Evolutionary conservation across 768 basidiomycete species (phyloP), one percentile per base, ranked within the genome.

Genomic region (Leucocoprinus birnbaumii): DNA sequence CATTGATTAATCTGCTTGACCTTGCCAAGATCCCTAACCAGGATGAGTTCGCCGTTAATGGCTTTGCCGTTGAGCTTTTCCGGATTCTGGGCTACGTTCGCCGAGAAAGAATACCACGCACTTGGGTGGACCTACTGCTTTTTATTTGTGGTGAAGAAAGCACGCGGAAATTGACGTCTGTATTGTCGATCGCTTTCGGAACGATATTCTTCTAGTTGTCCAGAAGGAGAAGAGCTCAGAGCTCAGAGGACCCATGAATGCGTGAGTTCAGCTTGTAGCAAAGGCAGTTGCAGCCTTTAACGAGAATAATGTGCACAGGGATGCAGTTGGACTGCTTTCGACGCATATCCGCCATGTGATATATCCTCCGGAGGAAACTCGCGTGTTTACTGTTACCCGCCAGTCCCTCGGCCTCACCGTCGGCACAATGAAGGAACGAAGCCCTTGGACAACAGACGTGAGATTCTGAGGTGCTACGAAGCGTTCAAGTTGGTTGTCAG

Each of bases 81-180:
- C 49, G 58, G 38, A 6, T 43, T 19, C 31, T 66, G 40, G 67
- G 68, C 31, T 72, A 71, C 58, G 61, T 53, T 54, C 40, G 48
- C 51, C 57, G 64, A 46, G 19, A 53, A 21, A 54, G 63, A 53
- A 43, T 65, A 26, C 56, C 59, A 43, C 61, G 57, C 50, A 66
- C 64, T 4, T 51, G 65, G 8, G 62, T 60, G 27, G 59, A 65
- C 26, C 52, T 74, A 2, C 61, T 51, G 0, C 58, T 74, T 8
- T 25, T 63, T 13, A 64, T 70, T 11, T 70, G 70, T 40, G 65
- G 69, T 6, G 61, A 68, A 58, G 27, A 5, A 24, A 62, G 26
- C 47, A 62, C 37, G 63, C 65, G 18, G 62, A 63, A 48, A 55
- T 68, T 1, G 68, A 70, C 59, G 65, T 73, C 48, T 73, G 68